Percentiles rank a stretch among this genome's conserved stretches.
Evolutionary conservation across 148 eudicot genomes (phyloP).

Genomic region (Fagopyrum homotropicum): DNA sequence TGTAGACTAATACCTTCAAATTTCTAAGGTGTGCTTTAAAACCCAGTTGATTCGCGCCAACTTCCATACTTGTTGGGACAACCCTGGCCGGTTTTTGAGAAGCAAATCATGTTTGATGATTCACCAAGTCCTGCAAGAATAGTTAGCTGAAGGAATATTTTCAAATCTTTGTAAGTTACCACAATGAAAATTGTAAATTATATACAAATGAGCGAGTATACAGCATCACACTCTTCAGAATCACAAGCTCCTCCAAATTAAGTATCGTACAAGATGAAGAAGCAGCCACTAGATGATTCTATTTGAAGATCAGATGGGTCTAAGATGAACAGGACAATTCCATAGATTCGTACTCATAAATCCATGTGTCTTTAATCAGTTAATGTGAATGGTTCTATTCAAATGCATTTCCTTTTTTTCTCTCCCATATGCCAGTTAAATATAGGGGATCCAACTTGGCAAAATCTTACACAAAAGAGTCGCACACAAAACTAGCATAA

Average conservation of each 20-base stretch:
- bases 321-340: background rate
- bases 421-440: no score
- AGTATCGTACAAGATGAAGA: background rate
- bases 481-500: no score
- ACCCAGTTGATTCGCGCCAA: conserved; percentile 95
- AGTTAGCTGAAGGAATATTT: background rate
- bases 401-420: no score
- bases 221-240: conserved; percentile 4
- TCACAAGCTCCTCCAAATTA: background rate
- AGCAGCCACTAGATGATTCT: no score
- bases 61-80: conserved; percentile 85
- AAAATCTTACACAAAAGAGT: no score
- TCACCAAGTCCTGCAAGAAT: conserved; percentile 46
- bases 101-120: conserved; percentile 80
- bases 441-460: no score
- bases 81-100: conserved; percentile 85
- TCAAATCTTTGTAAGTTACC: background rate
- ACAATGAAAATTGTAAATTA: no score
- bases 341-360: background rate
- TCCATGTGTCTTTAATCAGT: no score
- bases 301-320: background rate
- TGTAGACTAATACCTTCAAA: conserved; percentile 44
- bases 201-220: background rate
- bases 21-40: conserved; percentile 93
- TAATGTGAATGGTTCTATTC: no score